phyloP scores from a whole-genome alignment of 495 filamentous ascomycete species.

The Penicillium macrosclerotiorum region DNA sequence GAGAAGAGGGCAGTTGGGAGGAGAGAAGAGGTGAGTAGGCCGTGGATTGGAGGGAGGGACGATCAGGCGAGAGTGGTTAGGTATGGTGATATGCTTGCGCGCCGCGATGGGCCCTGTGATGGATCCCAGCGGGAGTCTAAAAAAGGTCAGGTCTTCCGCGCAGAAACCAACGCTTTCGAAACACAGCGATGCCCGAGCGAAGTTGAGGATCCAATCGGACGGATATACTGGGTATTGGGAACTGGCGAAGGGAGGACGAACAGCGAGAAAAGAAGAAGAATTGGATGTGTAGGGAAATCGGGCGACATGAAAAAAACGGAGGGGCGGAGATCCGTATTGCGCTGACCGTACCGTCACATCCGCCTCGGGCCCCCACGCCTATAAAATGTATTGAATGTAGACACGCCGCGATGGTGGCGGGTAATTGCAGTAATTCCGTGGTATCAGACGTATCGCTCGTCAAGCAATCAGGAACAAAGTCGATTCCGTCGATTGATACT shows the following conservation, averaged over 20 bases:
- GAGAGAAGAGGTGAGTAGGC: conserved; percentile 1
- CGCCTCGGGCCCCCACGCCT: no score
- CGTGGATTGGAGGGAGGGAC: conserved; percentile 2
- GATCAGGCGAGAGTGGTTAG: conserved; percentile 11
- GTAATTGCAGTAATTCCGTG: not conserved
- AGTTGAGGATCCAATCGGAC: conserved; percentile 20
- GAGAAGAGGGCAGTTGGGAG: not conserved
- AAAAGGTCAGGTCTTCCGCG: conserved; percentile 17
- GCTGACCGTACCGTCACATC: conserved; percentile 13
- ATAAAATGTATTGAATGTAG: no score
- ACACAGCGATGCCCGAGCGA: conserved; percentile 17
- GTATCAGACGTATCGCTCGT: no score
- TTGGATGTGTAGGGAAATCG: conserved; percentile 25
- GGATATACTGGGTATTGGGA: not conserved
- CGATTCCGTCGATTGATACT: no score
- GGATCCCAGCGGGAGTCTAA: conserved; percentile 32
- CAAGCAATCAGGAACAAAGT: not conserved
- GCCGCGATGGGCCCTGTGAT: conserved; percentile 25
- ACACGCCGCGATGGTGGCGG: no score
- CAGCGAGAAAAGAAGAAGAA: conserved; percentile 8
- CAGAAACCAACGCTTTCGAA: not conserved
- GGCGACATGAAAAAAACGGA: no score
- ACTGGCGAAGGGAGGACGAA: not conserved
- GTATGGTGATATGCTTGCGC: conserved; percentile 6
- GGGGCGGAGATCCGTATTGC: conserved; percentile 12